Conservation (phyloP, 176 grass and related monocot genomes). For the Carex cristatella region DNA sequence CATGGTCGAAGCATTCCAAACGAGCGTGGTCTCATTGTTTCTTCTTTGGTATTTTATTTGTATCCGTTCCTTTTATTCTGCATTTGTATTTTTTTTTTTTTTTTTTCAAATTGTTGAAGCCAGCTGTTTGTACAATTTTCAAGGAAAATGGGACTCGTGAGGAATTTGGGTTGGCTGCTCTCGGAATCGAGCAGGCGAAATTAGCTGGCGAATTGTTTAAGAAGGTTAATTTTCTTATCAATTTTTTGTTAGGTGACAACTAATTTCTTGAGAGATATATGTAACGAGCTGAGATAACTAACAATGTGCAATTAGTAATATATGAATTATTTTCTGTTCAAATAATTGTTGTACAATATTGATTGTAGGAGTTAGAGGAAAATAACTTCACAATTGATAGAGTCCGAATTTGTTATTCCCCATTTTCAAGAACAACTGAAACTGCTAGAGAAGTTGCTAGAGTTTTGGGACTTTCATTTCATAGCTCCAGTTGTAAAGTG, state of each 20-base stretch:
- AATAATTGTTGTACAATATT: neutral
- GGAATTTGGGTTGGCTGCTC: slow-evolving; percentile 61
- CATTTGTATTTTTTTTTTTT: neutral
- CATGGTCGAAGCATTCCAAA: slow-evolving; percentile 84
- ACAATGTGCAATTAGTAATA: neutral
- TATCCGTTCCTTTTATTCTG: neutral
- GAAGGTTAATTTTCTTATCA: slow-evolving; percentile 29
- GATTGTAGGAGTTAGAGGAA: slow-evolving; percentile 54
- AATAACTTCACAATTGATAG: slow-evolving; percentile 33
- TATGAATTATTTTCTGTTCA: neutral
- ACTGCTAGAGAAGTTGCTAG: slow-evolving; percentile 57
- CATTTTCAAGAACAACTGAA: slow-evolving; percentile 65
- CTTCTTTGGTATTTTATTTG: slow-evolving; percentile 45
- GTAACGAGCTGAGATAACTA: neutral
- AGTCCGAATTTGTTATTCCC: slow-evolving; percentile 65
- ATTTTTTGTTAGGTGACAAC: neutral
- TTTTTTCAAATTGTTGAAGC: neutral
- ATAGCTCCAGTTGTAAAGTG: slow-evolving; percentile 46
- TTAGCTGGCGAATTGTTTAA: slow-evolving; percentile 49
- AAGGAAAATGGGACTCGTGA: slow-evolving; percentile 66
- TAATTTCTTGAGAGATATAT: neutral
- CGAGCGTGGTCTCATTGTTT: slow-evolving; percentile 74
- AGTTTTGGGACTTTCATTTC: slow-evolving; percentile 59
- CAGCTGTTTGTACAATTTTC: neutral
- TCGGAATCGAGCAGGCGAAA: slow-evolving; percentile 64